These are phyloP conservation scores for Citrus trifoliata DNA, from an alignment of 345 rosid species.

Conservation along the genomic window DNA sequence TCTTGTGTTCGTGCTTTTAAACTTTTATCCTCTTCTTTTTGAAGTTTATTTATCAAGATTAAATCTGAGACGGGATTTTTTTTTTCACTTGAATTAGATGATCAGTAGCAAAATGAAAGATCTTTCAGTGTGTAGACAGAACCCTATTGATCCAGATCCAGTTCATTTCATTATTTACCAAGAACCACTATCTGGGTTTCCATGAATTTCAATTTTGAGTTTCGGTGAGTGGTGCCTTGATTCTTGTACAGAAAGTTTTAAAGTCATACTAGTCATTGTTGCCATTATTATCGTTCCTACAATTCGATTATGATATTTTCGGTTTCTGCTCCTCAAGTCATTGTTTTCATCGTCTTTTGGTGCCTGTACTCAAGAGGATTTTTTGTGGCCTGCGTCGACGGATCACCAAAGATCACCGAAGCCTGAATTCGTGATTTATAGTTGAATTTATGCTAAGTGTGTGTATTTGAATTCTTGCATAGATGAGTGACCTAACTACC, in stretches of 20 bases:
- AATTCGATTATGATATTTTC: neutral
- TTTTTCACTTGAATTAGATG: neutral
- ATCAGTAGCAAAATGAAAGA: neutral
- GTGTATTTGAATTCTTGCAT: neutral
- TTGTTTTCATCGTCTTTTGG: neutral
- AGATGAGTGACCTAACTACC: neutral
- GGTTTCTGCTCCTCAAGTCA: neutral
- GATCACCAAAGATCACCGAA: neutral
- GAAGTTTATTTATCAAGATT: constrained; percentile 5
- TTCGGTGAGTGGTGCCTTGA: constrained; percentile 17
- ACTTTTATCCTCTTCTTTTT: neutral
- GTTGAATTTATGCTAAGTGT: neutral
- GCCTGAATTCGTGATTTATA: neutral
- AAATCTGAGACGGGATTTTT: constrained; percentile 10
- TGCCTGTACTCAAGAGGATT: neutral
- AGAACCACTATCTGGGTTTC: constrained; percentile 1
- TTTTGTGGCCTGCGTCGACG: neutral
- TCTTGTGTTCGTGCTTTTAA: neutral
- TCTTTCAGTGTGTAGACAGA: neutral
- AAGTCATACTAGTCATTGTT: neutral
- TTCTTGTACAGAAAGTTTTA: neutral
- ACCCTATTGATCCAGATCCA: constrained; percentile 13
- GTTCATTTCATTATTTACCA: neutral
- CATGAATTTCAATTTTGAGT: constrained; percentile 5
- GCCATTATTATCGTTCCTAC: neutral